Evolutionary conservation across 306 rosid species (phyloP).

Genomic region (Inga laurina): DNA sequence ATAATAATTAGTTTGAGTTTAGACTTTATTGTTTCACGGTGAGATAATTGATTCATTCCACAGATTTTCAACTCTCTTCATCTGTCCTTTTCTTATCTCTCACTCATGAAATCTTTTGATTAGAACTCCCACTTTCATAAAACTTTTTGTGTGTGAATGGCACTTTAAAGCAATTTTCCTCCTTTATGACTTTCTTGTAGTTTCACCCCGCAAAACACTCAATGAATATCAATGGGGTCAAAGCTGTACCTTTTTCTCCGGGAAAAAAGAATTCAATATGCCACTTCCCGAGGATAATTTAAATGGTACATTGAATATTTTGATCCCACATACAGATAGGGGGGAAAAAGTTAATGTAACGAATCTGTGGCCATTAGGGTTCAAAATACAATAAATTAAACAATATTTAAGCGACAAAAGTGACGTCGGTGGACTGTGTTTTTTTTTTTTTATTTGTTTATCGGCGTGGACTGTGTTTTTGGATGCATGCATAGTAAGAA

Average conservation of each 20-base stretch:
- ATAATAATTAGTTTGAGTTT: not conserved
- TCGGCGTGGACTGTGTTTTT: constrained; percentile 32
- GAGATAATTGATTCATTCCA: not conserved
- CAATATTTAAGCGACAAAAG: not conserved
- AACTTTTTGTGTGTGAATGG: constrained; percentile 4
- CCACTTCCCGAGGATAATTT: constrained; percentile 24
- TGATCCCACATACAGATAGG: not conserved
- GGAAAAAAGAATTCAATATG: not conserved
- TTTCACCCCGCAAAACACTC: constrained; percentile 4
- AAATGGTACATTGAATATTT: not conserved
- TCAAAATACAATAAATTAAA: not conserved
- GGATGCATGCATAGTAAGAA: constrained; percentile 36
- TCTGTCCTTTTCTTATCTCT: not conserved
- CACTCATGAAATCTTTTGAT: constrained; percentile 22
- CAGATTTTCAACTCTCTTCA: not conserved
- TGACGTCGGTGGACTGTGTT: constrained; percentile 38
- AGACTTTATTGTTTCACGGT: not conserved
- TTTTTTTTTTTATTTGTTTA: too few species aligned
- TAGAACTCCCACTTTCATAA: constrained; percentile 7
- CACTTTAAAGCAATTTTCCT: not conserved
- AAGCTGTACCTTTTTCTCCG: constrained; percentile 20
- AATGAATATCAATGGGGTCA: not conserved
- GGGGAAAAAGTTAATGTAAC: constrained; percentile 19
- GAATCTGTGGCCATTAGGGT: constrained; percentile 29
- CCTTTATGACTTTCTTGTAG: constrained; percentile 20